These are phyloP conservation scores for Alternaria triticimaculans DNA, from an alignment of 2,329 filamentous ascomycete species.

Conservation along the genomic window DNA sequence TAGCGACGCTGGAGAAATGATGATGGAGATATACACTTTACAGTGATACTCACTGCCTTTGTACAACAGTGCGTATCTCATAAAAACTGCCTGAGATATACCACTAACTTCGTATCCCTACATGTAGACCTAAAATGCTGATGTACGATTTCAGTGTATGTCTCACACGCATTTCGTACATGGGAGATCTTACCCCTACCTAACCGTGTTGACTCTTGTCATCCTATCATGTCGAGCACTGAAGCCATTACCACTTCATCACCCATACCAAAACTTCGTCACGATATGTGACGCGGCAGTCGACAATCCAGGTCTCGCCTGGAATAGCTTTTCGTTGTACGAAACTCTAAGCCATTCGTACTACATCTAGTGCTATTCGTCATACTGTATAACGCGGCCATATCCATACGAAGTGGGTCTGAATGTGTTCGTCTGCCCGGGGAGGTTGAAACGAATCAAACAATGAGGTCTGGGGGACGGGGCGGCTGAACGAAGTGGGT, in stretches of 20 bases:
- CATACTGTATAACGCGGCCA: neutral
- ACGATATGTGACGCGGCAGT: neutral
- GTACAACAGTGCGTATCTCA: neutral
- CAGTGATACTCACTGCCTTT: neutral
- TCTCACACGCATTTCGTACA: neutral
- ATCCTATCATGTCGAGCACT: neutral
- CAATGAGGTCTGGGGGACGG: neutral
- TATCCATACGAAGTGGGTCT: neutral
- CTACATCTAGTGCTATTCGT: neutral
- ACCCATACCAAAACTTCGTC: neutral
- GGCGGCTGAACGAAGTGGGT: neutral
- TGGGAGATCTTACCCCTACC: neutral
- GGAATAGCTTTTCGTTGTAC: slow-evolving; percentile 1
- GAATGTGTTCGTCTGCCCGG: neutral
- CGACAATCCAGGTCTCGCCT: neutral
- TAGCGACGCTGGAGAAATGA: neutral
- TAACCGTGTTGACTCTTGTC: neutral
- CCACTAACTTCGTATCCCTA: neutral
- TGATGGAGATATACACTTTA: neutral
- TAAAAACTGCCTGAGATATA: neutral
- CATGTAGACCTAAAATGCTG: neutral
- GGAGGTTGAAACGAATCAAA: neutral
- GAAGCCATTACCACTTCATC: neutral
- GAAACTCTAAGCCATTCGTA: neutral
- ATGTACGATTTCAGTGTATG: neutral